Evolutionary conservation across 768 basidiomycete genomes (phyloP), one percentile per base, ranked within the genome.

Genomic region (Xerocomus brunneocitrinus): DNA sequence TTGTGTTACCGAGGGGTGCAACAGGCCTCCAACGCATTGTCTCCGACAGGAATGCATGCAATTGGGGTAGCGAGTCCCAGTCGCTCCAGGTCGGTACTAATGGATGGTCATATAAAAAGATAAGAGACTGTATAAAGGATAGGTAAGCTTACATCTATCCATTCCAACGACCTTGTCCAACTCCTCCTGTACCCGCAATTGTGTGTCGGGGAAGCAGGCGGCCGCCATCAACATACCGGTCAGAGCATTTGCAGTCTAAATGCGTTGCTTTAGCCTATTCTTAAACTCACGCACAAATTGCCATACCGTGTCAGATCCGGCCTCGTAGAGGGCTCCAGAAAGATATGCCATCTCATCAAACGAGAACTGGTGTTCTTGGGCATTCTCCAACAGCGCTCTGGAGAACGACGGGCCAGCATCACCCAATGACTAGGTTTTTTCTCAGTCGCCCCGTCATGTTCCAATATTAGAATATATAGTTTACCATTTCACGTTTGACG

Each of bases 401-500:
- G 38, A 19, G 38, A 39, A 39, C 1, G 19, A 19, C 19, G 19
- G 19, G 19, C 19, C 35, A 36, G 35, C 35, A 16, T 36, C 5
- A 16, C 8, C 38, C n/a, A 8, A 39, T 19, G 19, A 39, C 38
- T 39, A 39, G 13, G 5, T 19, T 19, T 19, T 39, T 2, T 4
- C 4, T 25, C 4, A 24, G 14, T 41, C 10, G 1, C 12, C n/a
- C 0, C 19, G 2, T 16, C 7, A 5, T 2, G 1, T 5, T 19
- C 27, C 0, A 1, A 43, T 19, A 1, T 38, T 6, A 7, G 8
- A 10, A 13, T 12, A 14, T n/a, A 27, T 0, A n/a, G 27, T 9
- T 47, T 12, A 80, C 81, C 65, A 82, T 71, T 48, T 74, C 73
- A 16, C 57, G 58, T 47, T 74, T 70, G 5, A 83, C 78, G 19